Conservation (phyloP, 2,329 filamentous ascomycete species). For the Exophiala oligosperma region DNA sequence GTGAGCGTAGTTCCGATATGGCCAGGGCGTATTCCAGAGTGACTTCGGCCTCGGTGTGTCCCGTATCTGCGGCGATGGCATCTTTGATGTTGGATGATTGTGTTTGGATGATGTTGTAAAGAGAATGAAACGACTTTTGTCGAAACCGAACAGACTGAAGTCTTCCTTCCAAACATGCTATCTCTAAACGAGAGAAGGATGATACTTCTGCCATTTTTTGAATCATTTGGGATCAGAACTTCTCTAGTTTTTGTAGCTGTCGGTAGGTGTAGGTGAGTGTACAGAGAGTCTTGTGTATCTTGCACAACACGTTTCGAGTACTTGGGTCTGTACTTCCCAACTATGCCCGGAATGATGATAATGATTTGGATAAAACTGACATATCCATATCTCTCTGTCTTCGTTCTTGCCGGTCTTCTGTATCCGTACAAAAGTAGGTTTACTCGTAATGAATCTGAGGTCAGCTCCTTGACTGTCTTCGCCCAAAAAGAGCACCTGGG, state of each 20-base stretch:
- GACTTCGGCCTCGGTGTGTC: constrained; percentile 36
- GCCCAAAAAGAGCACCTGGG: neutral
- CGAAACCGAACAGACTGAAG: constrained; percentile 40
- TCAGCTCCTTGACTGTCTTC: no score
- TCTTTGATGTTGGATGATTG: constrained; percentile 33
- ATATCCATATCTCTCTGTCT: no score
- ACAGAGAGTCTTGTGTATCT: no score
- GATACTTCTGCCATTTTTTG: constrained; percentile 31
- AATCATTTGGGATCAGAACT: neutral
- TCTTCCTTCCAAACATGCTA: constrained; percentile 41
- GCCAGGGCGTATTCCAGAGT: constrained; percentile 32
- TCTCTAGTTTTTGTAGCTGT: no score
- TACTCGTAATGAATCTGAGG: no score
- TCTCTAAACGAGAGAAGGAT: constrained; percentile 35
- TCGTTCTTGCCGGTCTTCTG: no score
- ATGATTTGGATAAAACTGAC: no score
- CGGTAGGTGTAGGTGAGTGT: no score
- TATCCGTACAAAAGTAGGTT: no score
- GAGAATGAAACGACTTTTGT: constrained; percentile 40
- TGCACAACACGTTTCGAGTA: no score
- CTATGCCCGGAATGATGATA: no score
- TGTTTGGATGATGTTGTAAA: constrained; percentile 37
- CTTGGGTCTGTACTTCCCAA: no score
- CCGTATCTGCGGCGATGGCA: constrained; percentile 36
- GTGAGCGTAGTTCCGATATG: constrained; percentile 33